phyloP scores from a whole-genome alignment of 2,329 filamentous ascomycete species.

The Beauveria sp. region DNA sequence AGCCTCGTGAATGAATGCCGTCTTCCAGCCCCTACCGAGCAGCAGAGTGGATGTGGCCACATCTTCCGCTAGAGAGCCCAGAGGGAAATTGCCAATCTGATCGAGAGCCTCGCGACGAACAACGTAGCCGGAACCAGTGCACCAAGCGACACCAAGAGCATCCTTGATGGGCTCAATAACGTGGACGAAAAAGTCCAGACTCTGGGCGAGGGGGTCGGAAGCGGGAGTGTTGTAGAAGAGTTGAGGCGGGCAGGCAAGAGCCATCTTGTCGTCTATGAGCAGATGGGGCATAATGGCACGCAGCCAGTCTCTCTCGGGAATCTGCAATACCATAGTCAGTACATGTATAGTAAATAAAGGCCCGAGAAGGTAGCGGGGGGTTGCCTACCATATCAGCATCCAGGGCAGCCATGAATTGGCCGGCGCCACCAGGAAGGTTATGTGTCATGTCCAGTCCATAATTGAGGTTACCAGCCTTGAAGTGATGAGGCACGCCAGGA shows the following conservation, averaged over 20 bases:
- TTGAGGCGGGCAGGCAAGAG: conserved; percentile 53
- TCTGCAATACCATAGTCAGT: conserved; percentile 27
- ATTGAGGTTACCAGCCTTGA: conserved; percentile 60
- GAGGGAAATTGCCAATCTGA: conserved; percentile 54
- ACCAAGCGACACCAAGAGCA: conserved; percentile 50
- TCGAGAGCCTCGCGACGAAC: conserved; percentile 52
- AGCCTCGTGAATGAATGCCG: conserved; percentile 51
- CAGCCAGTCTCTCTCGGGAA: conserved; percentile 54
- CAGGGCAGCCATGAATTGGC: conserved; percentile 52
- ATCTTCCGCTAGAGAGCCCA: conserved; percentile 53
- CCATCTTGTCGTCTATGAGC: conserved; percentile 48
- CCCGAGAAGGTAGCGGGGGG: not conserved
- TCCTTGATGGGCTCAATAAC: conserved; percentile 44
- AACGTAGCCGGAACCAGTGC: conserved; percentile 56
- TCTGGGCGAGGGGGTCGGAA: conserved; percentile 51
- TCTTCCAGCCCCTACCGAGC: conserved; percentile 54
- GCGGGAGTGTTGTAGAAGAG: conserved; percentile 56
- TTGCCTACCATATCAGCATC: conserved; percentile 55
- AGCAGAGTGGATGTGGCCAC: conserved; percentile 51
- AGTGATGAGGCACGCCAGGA: conserved; percentile 44
- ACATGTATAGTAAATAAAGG: not conserved
- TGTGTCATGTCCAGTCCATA: conserved; percentile 46
- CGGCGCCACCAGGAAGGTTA: conserved; percentile 45
- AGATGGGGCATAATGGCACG: conserved; percentile 53
- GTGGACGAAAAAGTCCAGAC: conserved; percentile 51